Conservation (phyloP, 257 asterid species). For the Salvia rosmarinus region DNA sequence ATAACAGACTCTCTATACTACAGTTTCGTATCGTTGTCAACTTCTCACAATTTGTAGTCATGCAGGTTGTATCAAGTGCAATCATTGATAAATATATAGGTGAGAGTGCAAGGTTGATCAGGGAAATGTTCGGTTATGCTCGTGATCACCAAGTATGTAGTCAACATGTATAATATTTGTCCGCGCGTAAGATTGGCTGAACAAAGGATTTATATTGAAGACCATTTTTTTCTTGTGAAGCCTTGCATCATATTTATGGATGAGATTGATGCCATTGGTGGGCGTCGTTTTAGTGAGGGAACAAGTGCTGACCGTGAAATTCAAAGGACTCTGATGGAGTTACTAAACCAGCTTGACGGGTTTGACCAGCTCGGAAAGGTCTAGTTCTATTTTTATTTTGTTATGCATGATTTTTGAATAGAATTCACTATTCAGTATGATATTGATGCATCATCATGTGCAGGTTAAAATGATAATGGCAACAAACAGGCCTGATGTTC, state of each 20-base stretch:
- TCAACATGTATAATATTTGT: neutral
- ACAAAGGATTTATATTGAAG: slow-evolving; percentile 15
- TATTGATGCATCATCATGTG: slow-evolving; percentile 26
- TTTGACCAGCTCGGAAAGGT: slow-evolving; percentile 99
- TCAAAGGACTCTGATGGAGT: slow-evolving; percentile 95
- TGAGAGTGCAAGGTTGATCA: slow-evolving; percentile 87
- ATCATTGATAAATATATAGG: slow-evolving; percentile 94
- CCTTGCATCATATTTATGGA: slow-evolving; percentile 99
- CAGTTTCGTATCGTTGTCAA: neutral
- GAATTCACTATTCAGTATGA: neutral
- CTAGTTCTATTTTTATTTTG: slow-evolving; percentile 12
- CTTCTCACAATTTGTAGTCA: slow-evolving; percentile 24
- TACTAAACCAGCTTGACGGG: slow-evolving; percentile 94
- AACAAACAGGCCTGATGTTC: slow-evolving; percentile 90
- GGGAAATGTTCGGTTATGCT: slow-evolving; percentile 95
- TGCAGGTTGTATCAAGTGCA: slow-evolving; percentile 95
- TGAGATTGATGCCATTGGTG: slow-evolving; percentile 97
- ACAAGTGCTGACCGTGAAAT: slow-evolving; percentile 99
- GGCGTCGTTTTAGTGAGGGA: slow-evolving; percentile 96
- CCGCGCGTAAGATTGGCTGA: neutral
- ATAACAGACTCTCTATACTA: neutral
- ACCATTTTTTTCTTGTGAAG: slow-evolving; percentile 42
- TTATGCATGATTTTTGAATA: neutral
- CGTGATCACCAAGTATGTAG: slow-evolving; percentile 91
- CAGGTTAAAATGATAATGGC: slow-evolving; percentile 99